Evolutionary conservation across 2,329 filamentous ascomycete species (phyloP), one percentile per base, ranked within the genome.

Genomic region (Trichoderma sp.): DNA sequence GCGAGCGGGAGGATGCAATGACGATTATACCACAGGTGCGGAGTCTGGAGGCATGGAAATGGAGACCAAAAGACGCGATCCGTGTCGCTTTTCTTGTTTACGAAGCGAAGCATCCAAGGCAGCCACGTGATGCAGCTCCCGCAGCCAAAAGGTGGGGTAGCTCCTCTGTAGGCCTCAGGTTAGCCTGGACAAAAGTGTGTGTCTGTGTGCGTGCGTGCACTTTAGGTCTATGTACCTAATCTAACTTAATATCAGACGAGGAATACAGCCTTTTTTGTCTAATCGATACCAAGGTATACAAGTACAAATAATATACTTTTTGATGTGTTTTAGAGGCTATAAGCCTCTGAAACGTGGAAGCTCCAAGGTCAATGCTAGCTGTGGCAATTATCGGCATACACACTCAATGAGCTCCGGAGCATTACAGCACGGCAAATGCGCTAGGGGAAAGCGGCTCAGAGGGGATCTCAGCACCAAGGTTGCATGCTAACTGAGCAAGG

Each of bases 111-210:
- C 57, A 59, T 39, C 34, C 47, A 34, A 59, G 32, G 32, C 39
- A 23, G 39, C 67, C 67, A 69, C 67, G 67, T 69, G 67, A 69
- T 69, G 67, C 23, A 53, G 50, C 39, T 50, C 36, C 23, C 36
- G 36, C 55, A 34, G 55, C 36, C 26, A 66, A 66, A 66, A 47
- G 65, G 65, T 61, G 65, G 65, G 65, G 65, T 59, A 34, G 53
- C 65, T 23, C 20, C 13, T 50, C 26, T 36, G 30, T 9, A 36
- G 63, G 63, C 17, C 26, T 59, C 30, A 57, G 23, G 28, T 59
- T 20, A 13, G 57, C 4, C 17, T 43, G 7, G 15, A 9, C 3
- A 17, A 28, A 28, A 34, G 11, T 36, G 28, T 8, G 26, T 62
- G 58, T n/a, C 15, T 69, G 67, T 53, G 67, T 61, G 67, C 57